Base-by-base conservation (phyloP, 495 filamentous ascomycete genomes). In the Tuber aestivum region DNA sequence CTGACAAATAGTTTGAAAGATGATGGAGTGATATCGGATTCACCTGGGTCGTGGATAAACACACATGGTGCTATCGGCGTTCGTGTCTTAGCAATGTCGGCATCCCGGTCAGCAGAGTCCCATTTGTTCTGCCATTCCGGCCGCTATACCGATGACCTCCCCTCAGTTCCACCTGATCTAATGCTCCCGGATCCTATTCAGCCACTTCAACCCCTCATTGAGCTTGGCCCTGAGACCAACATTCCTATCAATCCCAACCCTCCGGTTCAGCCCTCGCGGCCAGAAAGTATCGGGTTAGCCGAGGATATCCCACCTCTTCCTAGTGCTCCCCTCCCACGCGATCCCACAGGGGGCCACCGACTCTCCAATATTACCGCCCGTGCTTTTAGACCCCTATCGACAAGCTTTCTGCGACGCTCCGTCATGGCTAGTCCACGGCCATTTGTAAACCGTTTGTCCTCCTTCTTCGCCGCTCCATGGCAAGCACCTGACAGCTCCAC, bases 161-260 rank as follows among this genome's bases (percentile, higher is more conserved):
- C 27, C 4, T 32, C n/a, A 20, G 69, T n/a, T 32, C 79, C 75
- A 1, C 79, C 79, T 23, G 73, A 72, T n/a, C 61, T 81, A 68
- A 77, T 68, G 38, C 79, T 81, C 2, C 79, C 79, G 10, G 79
- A 81, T 41, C 79, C 79, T 23, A 79, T 79, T 35, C 79, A 79
- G 23, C 76, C 80, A 5, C 61, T 81, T 48, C 70, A 61, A 12
- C 71, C 72, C 40, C 50, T 77, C 16, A 70, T 65, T n/a, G 78
- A 80, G 27, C n/a, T 80, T 41, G 48, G 72, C 7, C 21, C 48
- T 27, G 74, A 80, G 44, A 41, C 44, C n/a, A 73, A 68, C 16
- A 41, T 45, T 21, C 48, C 69, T 27, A 56, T n/a, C 23, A 77
- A 69, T 27, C 78, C 32, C 71, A 14, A 7, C 74, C 74, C 18